Base-by-base conservation (phyloP, 75 land plant species). In the Ceratopteris richardii region DNA sequence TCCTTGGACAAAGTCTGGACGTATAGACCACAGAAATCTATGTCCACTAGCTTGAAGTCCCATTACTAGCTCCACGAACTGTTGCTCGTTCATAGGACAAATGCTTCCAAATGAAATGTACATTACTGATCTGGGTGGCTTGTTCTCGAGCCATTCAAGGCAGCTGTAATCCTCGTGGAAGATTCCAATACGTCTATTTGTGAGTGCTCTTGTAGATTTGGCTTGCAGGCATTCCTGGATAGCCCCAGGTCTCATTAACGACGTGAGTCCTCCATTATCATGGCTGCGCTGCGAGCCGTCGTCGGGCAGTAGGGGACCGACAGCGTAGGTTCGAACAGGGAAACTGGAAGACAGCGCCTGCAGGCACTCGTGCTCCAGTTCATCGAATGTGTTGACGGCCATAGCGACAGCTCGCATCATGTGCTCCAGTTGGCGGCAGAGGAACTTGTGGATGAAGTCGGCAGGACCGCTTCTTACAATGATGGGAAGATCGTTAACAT, bases 1-100 rank as follows among this genome's bases (percentile, higher is more conserved):
- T 0, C 74, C 60, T 0, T 27, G 9, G 25, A 40, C 60, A 33
- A 24, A 58, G 24, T 33, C 60, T 31, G 60, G 60, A 9, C 41
- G 67, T 25, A 83, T 46, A n/a, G 83, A 82, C 90, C 86, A 83
- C 27, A 86, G 44, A 44, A 86, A 80, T 0, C 77, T 48, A 1
- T 42, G 39, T 25, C 67, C 72, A 4, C 69, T 67, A 1, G 70
- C 66, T 51, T 86, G 79, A 2, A 86, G 55, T 1, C 77, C 83
- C 20, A 41, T 12, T 0, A 80, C 86, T 14, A 80, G 58, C 61
- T 86, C 83, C 31, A 23, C n/a, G 33, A 86, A 17, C 26, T 86
- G 83, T 13, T 63, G 23, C n/a, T 44, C 50, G 24, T 48, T 6
- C 36, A 60, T 46, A 11, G 40, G 50, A 1, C 66, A 25, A 13